phyloP scores from a whole-genome alignment of 2,329 filamentous ascomycete genomes.

The Aspergillus hortae region DNA sequence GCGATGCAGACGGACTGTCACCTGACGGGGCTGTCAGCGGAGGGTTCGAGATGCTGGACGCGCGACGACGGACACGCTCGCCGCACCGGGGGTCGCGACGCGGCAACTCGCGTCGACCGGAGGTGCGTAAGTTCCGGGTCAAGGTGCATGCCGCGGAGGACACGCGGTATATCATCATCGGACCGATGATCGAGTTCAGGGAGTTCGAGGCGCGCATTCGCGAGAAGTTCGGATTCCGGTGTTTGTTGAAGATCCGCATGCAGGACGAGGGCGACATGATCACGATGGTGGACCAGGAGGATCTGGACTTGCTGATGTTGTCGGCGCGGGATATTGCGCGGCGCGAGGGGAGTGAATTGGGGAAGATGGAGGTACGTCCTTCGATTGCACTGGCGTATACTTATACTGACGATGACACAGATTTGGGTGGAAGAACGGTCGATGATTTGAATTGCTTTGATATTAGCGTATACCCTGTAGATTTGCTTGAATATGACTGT shows the following conservation, averaged over 20 bases:
- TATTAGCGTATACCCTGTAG: background rate
- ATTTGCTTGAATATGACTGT: background rate
- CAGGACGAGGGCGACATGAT: constrained; percentile 94
- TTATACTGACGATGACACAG: constrained; percentile 24
- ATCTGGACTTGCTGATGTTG: constrained; percentile 82
- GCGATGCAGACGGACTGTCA: constrained; percentile 58
- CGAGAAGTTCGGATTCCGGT: constrained; percentile 74
- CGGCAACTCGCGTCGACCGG: constrained; percentile 46
- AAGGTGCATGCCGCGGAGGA: constrained; percentile 87
- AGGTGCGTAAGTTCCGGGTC: constrained; percentile 75
- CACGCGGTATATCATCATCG: constrained; percentile 88
- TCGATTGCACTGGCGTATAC: background rate
- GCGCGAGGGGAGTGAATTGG: constrained; percentile 74
- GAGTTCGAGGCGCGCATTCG: constrained; percentile 76
- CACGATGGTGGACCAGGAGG: constrained; percentile 93
- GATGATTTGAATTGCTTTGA: constrained; percentile 19
- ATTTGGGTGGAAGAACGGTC: constrained; percentile 41
- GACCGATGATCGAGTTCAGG: constrained; percentile 65
- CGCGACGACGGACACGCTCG: constrained; percentile 30
- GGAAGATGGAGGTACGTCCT: constrained; percentile 85
- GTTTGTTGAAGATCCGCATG: constrained; percentile 73
- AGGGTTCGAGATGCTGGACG: constrained; percentile 74
- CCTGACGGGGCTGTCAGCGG: constrained; percentile 57
- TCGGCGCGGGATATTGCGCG: constrained; percentile 64
- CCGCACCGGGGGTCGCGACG: constrained; percentile 24